phyloP scores from a whole-genome alignment of 441 rosid genomes.

The Theobroma grandiflorum region DNA sequence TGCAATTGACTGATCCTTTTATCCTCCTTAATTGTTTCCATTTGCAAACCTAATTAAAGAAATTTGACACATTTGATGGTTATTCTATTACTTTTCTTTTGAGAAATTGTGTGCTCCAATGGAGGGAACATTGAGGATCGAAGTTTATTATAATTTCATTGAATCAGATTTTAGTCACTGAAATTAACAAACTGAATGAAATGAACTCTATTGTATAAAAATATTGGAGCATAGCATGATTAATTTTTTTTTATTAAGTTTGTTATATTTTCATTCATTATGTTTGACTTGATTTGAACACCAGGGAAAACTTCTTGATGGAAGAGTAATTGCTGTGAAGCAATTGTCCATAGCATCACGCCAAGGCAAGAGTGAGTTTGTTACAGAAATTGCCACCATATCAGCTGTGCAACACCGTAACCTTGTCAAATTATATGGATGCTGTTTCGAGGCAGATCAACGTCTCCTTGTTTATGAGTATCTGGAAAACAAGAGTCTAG shows the following conservation, averaged over 20 bases:
- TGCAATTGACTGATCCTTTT: background rate
- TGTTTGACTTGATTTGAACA: background rate
- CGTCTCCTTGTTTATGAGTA: slow-evolving; percentile 62
- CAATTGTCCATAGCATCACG: slow-evolving; percentile 53
- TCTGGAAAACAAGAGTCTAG: slow-evolving; percentile 57
- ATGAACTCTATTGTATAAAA: background rate
- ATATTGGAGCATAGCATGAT: background rate
- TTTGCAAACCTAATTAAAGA: background rate
- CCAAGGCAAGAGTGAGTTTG: slow-evolving; percentile 64
- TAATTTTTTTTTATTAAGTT: background rate
- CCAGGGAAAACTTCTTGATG: slow-evolving; percentile 50
- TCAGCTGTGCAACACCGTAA: slow-evolving; percentile 53
- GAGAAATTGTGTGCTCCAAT: background rate
- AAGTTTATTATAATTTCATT: background rate
- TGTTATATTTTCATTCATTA: background rate
- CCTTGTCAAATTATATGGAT: slow-evolving; percentile 53
- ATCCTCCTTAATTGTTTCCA: background rate
- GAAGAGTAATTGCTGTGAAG: slow-evolving; percentile 61
- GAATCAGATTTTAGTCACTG: background rate
- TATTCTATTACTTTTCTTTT: background rate
- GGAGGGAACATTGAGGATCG: background rate
- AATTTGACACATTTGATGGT: background rate
- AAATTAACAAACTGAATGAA: background rate
- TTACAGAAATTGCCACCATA: slow-evolving; percentile 65
- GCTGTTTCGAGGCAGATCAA: slow-evolving; percentile 52